Evolutionary conservation across 2,329 filamentous ascomycete species (phyloP), one percentile per base, ranked within the genome.

Genomic region (Ophiocordyceps camponoti-floridani): DNA sequence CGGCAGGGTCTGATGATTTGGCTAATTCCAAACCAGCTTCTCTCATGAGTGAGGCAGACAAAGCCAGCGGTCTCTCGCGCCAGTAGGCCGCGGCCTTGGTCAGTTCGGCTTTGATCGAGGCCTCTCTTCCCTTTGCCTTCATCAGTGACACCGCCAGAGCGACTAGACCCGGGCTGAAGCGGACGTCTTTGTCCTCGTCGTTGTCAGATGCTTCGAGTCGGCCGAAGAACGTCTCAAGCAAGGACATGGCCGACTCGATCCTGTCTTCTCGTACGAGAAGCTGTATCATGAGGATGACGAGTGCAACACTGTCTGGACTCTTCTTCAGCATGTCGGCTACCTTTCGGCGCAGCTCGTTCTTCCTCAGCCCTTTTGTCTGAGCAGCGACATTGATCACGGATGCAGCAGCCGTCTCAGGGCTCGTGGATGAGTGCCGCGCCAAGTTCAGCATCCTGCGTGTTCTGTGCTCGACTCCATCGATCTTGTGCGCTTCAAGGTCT

Each of bases 11-110:
- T 7, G 79, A 74, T 0, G 85, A 94, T 51, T 81, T 77, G 42
- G 95, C 75, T 10, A 96, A 74, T 42, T 86, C 79, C 40, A 82
- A 72, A n/a, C 84, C 89, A 8, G 88, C 86, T 45, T 87, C 84
- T 47, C 79, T 78, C 43, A 94, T 70, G 6, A 96, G 73, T 1
- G 82, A 74, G n/a, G 70, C 62, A 0, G 78, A 59, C 2, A 56
- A 50, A 14, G 48, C 51, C 6, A 53, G 50, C 62, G 50, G 66
- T 51, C 79, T 80, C 41, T 70, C 67, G 44, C 77, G 74, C 88
- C 91, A 96, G 63, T 93, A 80, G 13, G 72, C 68, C 11, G 86
- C 85, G 16, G 89, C 86, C 59, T 82, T 84, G 47, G 79, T 75
- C 16, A 96, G 69, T 56, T 91, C 84, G 7, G 67, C 63, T 49